Evolutionary conservation across 2,329 filamentous ascomycete genomes (phyloP).

Genomic region (Beauveria caledonica): DNA sequence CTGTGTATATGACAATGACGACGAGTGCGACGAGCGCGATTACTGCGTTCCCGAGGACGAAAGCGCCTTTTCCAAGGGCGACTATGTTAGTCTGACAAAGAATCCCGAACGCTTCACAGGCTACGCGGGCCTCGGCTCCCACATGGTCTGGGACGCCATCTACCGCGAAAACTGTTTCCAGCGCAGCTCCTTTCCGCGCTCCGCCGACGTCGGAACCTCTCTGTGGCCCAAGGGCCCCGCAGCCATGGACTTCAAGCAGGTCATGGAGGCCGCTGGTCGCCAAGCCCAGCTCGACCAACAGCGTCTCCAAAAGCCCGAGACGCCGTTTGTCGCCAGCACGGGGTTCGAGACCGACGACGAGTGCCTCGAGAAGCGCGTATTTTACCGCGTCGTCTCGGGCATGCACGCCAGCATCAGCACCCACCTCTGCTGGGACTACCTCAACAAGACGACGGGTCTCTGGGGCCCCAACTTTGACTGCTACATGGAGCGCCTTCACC

Average conservation of each 20-base stretch:
- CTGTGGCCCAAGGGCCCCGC: conserved; percentile 41
- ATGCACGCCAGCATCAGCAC: conserved; percentile 98
- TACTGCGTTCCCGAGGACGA: conserved; percentile 97
- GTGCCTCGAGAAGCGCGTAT: conserved; percentile 97
- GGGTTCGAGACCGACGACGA: conserved; percentile 77
- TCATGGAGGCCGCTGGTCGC: conserved; percentile 50
- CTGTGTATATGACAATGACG: conserved; percentile 94
- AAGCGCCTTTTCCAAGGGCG: conserved; percentile 74
- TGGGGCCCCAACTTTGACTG: conserved; percentile 89
- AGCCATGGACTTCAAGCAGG: conserved; percentile 52
- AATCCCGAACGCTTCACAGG: conserved; percentile 96
- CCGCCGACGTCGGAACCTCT: conserved; percentile 44
- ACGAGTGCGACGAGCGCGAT: conserved; percentile 92
- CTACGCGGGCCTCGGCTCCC: conserved; percentile 74
- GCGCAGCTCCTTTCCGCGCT: conserved; percentile 53
- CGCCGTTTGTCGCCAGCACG: conserved; percentile 52
- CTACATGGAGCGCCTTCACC: conserved; percentile 79
- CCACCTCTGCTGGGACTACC: conserved; percentile 90
- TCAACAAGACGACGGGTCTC: conserved; percentile 88
- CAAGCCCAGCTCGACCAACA: conserved; percentile 53
- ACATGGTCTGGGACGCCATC: conserved; percentile 92
- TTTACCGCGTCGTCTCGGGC: conserved; percentile 88
- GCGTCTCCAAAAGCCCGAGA: conserved; percentile 36
- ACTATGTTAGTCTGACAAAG: conserved; percentile 89
- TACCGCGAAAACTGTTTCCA: conserved; percentile 97